Percentiles rank a stretch among this genome's conserved stretches.
Evolutionary conservation across 129 eudicot genomes (phyloP).

Genomic region (Flaveria linearis): DNA sequence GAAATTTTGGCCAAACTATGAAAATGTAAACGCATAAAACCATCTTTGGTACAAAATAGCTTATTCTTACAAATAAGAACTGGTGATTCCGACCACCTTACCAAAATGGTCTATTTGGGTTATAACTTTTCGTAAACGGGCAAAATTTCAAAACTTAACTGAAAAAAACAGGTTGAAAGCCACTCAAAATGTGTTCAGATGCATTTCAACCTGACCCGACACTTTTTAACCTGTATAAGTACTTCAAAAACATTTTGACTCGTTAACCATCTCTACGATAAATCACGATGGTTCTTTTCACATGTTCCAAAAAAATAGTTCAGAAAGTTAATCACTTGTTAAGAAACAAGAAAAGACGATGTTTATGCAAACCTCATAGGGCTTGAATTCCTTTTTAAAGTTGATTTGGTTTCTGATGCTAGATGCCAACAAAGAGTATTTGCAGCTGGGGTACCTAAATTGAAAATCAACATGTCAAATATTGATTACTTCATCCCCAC

Average conservation of each 20-base stretch:
- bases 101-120: background rate
- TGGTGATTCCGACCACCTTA: background rate
- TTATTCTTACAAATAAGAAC: background rate
- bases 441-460: constrained; percentile 70
- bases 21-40: background rate
- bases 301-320: background rate
- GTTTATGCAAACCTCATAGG: constrained; percentile 34
- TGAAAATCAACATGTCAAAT: background rate
- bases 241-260: background rate
- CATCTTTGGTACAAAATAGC: background rate
- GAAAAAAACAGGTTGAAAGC: background rate
- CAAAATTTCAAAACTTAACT: background rate
- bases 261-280: background rate
- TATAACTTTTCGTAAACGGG: background rate
- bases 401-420: constrained; percentile 79
- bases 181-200: background rate
- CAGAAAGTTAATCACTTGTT: background rate
- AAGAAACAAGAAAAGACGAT: constrained; percentile 2
- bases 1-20: background rate
- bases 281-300: background rate
- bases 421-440: constrained; percentile 95
- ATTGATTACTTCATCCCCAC: background rate
- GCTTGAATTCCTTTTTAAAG: constrained; percentile 56
- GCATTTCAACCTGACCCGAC: background rate
- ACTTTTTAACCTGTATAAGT: background rate